Conservation (phyloP, 345 rosid species). For the Viola odorata region DNA sequence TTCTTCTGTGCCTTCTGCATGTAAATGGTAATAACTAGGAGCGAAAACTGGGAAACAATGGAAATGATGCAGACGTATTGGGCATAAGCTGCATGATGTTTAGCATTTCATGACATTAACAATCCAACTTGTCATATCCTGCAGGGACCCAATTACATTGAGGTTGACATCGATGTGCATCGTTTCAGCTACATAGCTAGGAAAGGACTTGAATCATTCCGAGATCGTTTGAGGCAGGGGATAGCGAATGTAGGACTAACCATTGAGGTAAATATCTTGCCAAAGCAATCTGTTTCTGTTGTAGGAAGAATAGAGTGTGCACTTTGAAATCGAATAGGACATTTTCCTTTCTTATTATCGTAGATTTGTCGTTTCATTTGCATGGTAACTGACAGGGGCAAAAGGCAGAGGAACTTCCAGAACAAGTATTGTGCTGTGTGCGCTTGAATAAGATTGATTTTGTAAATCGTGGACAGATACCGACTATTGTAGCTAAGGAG, state of each 20-base stretch:
- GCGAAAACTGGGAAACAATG: neutral
- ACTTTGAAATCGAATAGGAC: no score
- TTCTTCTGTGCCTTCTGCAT: neutral
- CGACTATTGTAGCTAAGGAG: conserved; percentile 42
- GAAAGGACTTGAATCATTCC: conserved; percentile 84
- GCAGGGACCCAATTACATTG: conserved; percentile 77
- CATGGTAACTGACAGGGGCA: conserved; percentile 46
- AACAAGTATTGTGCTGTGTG: conserved; percentile 68
- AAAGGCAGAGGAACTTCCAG: conserved; percentile 78
- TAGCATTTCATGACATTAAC: neutral
- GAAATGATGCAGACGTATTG: neutral
- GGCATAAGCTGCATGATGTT: neutral
- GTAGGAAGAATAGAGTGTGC: neutral
- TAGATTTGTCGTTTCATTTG: neutral
- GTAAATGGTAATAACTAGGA: neutral
- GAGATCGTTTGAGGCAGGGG: conserved; percentile 52
- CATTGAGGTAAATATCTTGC: conserved; percentile 52
- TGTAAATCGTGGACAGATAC: conserved; percentile 65
- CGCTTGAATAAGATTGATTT: conserved; percentile 68
- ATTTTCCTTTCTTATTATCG: no score
- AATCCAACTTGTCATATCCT: conserved; percentile 6
- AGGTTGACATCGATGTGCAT: conserved; percentile 77
- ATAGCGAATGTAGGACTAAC: conserved; percentile 67
- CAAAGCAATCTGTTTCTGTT: neutral
- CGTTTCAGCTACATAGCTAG: conserved; percentile 85